Evolutionary conservation across 2,329 filamentous ascomycete species (phyloP).

Genomic region (Fulvia fulva): DNA sequence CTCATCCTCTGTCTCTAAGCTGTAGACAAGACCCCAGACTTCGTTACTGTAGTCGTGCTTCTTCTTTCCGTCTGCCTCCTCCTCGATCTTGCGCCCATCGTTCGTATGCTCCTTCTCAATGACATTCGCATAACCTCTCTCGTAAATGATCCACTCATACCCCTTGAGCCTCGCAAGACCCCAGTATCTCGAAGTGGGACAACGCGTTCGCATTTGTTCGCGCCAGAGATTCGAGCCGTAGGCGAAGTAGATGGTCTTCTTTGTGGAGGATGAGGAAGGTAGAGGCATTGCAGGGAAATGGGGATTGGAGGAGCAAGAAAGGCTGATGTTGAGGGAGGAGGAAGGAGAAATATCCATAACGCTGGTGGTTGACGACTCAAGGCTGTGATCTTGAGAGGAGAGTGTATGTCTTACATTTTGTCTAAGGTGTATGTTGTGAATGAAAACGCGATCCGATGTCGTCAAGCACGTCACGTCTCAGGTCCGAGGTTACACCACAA

Average conservation of each 20-base stretch:
- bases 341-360: neutral
- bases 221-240: slow-evolving; percentile 68
- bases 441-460: neutral
- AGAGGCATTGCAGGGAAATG: neutral
- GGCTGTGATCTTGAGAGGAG: neutral
- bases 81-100: too few species aligned
- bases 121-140: slow-evolving; percentile 66
- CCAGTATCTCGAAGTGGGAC: slow-evolving; percentile 52
- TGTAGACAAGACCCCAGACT: slow-evolving; percentile 58
- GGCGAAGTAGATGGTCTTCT: slow-evolving; percentile 50
- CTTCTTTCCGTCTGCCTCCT: too few species aligned
- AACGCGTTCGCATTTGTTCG: slow-evolving; percentile 61
- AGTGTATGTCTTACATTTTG: neutral
- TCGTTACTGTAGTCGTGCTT: slow-evolving; percentile 33
- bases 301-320: neutral
- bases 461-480: neutral
- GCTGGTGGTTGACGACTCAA: neutral
- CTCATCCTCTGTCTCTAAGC: slow-evolving; percentile 50
- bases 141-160: slow-evolving; percentile 65
- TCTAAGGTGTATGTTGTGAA: neutral
- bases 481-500: neutral
- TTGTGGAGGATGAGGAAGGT: slow-evolving; percentile 1
- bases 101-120: slow-evolving; percentile 35
- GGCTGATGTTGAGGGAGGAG: neutral
- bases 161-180: slow-evolving; percentile 55